phyloP scores from a whole-genome alignment of 2,329 filamentous ascomycete genomes.

The Exophiala bonariae region DNA sequence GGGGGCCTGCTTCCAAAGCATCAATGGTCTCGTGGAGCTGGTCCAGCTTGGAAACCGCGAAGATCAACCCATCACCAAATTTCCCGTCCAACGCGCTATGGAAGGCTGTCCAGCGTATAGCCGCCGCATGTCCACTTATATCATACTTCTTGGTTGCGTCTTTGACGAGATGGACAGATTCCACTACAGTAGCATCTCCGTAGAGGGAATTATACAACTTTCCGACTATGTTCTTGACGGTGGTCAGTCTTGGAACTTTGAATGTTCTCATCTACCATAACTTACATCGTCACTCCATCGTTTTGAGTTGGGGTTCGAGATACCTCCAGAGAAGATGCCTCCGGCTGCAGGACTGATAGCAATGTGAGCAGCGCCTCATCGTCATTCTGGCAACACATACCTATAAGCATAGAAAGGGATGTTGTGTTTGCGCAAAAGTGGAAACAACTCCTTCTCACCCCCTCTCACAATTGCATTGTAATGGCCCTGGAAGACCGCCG shows the following conservation, averaged over 20 bases:
- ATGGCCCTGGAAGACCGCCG: constrained; percentile 49
- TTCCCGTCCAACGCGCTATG: constrained; percentile 36
- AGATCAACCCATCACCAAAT: constrained; percentile 34
- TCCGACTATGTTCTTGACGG: constrained; percentile 20
- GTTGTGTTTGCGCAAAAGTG: constrained; percentile 43
- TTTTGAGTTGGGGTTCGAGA: constrained; percentile 8
- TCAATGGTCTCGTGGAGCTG: constrained; percentile 17
- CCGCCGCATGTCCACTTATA: constrained; percentile 42
- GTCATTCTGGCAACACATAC: background rate
- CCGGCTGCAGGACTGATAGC: constrained; percentile 25
- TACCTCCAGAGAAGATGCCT: constrained; percentile 30
- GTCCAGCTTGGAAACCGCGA: constrained; percentile 12
- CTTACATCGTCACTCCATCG: constrained; percentile 20
- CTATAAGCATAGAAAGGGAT: constrained; percentile 44
- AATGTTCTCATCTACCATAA: background rate
- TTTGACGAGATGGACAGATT: constrained; percentile 30
- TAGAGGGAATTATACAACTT: constrained; percentile 31
- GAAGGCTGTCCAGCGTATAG: constrained; percentile 43
- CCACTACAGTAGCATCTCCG: constrained; percentile 30
- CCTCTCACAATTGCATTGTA: constrained; percentile 42
- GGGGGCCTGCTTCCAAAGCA: constrained; percentile 12
- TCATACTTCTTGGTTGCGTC: constrained; percentile 32
- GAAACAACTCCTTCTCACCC: constrained; percentile 44
- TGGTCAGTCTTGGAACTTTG: background rate
- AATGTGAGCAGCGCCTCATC: background rate